These are phyloP conservation scores for Coemansia sp. DNA, from an alignment of 371 early-diverging fungal species.

Conservation along the genomic window DNA sequence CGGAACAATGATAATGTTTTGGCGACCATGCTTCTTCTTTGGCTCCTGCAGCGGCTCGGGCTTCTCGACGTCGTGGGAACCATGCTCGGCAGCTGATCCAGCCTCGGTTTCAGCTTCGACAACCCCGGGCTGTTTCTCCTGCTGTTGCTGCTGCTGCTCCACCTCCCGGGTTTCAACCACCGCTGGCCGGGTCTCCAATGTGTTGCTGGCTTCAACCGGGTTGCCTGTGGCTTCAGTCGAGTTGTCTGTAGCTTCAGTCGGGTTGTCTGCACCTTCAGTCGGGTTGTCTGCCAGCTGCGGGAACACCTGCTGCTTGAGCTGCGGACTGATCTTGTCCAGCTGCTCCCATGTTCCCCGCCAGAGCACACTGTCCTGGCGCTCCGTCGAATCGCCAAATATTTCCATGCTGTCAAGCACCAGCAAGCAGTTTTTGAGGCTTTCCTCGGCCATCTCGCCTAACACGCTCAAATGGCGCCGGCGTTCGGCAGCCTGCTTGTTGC, in stretches of 20 bases:
- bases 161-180: no score
- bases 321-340: constrained; percentile 42
- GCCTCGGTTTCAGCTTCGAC: neutral
- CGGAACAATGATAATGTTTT: constrained; percentile 40
- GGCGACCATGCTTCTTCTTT: constrained; percentile 31
- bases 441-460: constrained; percentile 53
- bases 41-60: constrained; percentile 2
- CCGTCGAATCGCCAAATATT: constrained; percentile 38
- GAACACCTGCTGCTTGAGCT: constrained; percentile 29
- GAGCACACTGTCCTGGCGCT: constrained; percentile 20
- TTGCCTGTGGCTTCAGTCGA: no score
- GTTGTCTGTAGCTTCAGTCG: neutral
- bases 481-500: neutral
- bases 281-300: constrained; percentile 6
- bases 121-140: no score
- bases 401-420: constrained; percentile 48
- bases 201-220: neutral
- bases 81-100: neutral
- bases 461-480: constrained; percentile 31
- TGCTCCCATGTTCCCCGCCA: constrained; percentile 40
- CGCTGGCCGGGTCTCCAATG: no score
- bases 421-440: constrained; percentile 50
- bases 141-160: neutral
- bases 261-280: neutral
- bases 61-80: neutral